A percentile compares a stretch with the other conserved stretches of the same genome.
phyloP scores from a whole-genome alignment of 139 green algal species.

The Zygnema cylindricum region DNA sequence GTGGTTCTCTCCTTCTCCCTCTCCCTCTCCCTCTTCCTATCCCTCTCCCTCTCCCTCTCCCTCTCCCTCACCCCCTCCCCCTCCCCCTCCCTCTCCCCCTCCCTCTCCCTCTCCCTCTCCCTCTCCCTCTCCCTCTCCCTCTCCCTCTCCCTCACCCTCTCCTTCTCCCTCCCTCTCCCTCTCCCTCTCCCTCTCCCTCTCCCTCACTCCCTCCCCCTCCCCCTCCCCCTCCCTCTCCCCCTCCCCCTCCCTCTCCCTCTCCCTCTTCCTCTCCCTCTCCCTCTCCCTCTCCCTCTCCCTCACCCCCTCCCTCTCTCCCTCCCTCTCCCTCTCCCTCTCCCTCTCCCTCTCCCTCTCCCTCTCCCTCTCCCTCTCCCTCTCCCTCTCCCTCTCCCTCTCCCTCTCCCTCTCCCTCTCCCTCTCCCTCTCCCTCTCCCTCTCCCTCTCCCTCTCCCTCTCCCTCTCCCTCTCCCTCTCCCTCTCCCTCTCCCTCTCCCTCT shows the following conservation, averaged over 20 bases:
- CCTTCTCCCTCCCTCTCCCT: neutral
- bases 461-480: neutral
- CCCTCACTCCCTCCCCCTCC: too few relatives aligned
- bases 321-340: too few relatives aligned
- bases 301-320: too few relatives aligned
- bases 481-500: neutral
- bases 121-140: neutral
- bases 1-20: conserved; percentile 25
- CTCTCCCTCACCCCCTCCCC: neutral
- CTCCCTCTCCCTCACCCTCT: too few relatives aligned
- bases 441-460: too few relatives aligned
- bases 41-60: neutral
- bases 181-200: neutral
- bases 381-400: too few relatives aligned
- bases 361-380: too few relatives aligned
- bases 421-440: too few relatives aligned
- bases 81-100: neutral
- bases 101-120: neutral
- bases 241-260: neutral
- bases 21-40: conserved; percentile 8
- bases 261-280: too few relatives aligned
- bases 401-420: too few relatives aligned
- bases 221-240: neutral
- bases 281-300: too few relatives aligned
- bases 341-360: too few relatives aligned